phyloP scores from a whole-genome alignment of 2,329 filamentous ascomycete genomes.

The Alternaria incomplexa region DNA sequence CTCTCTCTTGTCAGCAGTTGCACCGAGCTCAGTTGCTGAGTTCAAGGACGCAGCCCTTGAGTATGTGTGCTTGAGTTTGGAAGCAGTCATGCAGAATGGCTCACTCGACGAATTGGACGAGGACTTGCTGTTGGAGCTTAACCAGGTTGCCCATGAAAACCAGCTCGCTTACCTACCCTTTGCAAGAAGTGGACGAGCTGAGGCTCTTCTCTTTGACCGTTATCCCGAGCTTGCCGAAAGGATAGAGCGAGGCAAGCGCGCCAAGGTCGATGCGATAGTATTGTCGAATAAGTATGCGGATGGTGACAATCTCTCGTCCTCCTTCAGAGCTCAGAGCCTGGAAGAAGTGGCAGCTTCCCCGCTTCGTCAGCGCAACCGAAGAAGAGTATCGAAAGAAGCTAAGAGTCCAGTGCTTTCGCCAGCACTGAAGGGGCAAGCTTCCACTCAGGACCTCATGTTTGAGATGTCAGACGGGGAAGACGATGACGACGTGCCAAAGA shows the following conservation, averaged over 20 bases:
- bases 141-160: constrained; percentile 79
- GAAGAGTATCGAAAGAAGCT: constrained; percentile 52
- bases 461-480: constrained; percentile 84
- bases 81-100: constrained; percentile 90
- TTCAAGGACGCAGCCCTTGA: constrained; percentile 90
- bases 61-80: constrained; percentile 90
- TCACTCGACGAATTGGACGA: constrained; percentile 85
- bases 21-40: constrained; percentile 78
- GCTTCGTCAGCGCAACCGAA: constrained; percentile 51
- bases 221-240: constrained; percentile 68
- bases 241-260: constrained; percentile 71
- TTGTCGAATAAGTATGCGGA: constrained; percentile 69
- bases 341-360: constrained; percentile 66
- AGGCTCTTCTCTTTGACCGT: constrained; percentile 68
- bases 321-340: constrained; percentile 67
- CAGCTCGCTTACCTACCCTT: constrained; percentile 80
- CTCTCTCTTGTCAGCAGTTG: constrained; percentile 82
- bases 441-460: constrained; percentile 81
- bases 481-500: constrained; percentile 7
- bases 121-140: constrained; percentile 80
- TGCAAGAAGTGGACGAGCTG: constrained; percentile 75
- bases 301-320: constrained; percentile 69
- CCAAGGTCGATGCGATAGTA: constrained; percentile 77
- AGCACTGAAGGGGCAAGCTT: constrained; percentile 70
- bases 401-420: constrained; percentile 70